Base-by-base conservation (phyloP, 2,329 filamentous ascomycete genomes). In the Microdochium trichocladiopsis region DNA sequence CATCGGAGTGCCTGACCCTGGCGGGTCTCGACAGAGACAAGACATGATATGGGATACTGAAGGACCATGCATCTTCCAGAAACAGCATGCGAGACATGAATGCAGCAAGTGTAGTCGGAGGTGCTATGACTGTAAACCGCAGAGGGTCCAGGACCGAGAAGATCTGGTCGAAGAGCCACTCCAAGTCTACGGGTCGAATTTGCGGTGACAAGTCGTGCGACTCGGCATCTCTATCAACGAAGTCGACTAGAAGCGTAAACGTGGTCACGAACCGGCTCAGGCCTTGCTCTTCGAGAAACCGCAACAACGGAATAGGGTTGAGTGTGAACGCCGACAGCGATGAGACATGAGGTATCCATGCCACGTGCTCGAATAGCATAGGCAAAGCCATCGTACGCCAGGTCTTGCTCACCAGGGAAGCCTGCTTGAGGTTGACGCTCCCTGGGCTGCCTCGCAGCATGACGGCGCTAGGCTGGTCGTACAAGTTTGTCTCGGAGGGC, bases 11-110 rank as follows among this genome's bases (percentile, higher is more conserved):
- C 6, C 5, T 6, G 12, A 4, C 12, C 49, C 57, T 58, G 50
- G 37, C 53, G 6, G 55, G 45, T 2, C 70, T 64, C 2, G 73
- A 72, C 1, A 78, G 60, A 0, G 75, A 77, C 6, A 90, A 64
- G 41, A 85, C 75, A 58, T 90, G 86, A 51, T 80, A 77, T 6
- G 76, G 75, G 55, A 82, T 80, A 52, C 82, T 75, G 58, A 88
- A 88, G 23, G 77, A 77, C 83, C 83, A 87, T 4, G 72, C 71
- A 60, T 87, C 80, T 10, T 73, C 72, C 37, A 80, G 71, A 49
- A 79, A 76, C 25, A 87, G 71, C 53, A 72, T 73, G 4, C 78
- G 78, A 18, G 79, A 79, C 4, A 86, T 68, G 49, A 89, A 70
- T 1, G 75, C 75, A 1, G 84, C 82, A 8, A 91, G 72, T 18